Conservation (phyloP, 78 protist species). For the Neovahlkampfia damariscottae region DNA sequence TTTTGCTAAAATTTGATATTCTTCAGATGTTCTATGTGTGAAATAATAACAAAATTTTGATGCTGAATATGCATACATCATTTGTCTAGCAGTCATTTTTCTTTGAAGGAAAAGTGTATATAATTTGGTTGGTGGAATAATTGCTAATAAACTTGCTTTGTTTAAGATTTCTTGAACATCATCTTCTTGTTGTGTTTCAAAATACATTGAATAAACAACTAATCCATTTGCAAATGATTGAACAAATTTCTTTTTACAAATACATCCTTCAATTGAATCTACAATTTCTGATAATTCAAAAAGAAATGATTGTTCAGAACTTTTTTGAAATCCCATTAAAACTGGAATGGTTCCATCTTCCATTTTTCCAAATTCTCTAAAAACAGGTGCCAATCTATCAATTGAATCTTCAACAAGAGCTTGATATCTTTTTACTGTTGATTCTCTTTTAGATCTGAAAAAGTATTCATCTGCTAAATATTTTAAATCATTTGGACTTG, state of each 20-base stretch:
- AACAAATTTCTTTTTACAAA: background rate
- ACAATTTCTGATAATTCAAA: too few species aligned
- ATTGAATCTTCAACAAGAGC: too few species aligned
- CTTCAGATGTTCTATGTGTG: background rate
- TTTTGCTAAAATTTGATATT: background rate
- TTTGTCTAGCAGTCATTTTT: background rate
- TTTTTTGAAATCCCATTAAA: too few species aligned
- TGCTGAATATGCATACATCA: background rate
- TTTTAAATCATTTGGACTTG: too few species aligned
- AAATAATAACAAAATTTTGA: background rate
- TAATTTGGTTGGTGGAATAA: background rate
- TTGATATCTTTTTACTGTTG: too few species aligned
- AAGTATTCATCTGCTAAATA: too few species aligned
- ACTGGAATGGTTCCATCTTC: too few species aligned
- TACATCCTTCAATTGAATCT: too few species aligned
- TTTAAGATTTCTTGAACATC: background rate
- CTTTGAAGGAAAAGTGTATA: background rate
- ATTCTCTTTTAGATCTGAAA: too few species aligned
- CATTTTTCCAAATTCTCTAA: too few species aligned
- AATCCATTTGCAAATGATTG: background rate
- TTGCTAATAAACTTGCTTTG: background rate
- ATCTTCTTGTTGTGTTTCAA: background rate
- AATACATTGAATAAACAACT: background rate
- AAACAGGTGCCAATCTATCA: too few species aligned
- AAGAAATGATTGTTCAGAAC: too few species aligned